phyloP scores from a whole-genome alignment of 1,284 basidiomycete genomes.

The Tetrapyrgos nigripes region DNA sequence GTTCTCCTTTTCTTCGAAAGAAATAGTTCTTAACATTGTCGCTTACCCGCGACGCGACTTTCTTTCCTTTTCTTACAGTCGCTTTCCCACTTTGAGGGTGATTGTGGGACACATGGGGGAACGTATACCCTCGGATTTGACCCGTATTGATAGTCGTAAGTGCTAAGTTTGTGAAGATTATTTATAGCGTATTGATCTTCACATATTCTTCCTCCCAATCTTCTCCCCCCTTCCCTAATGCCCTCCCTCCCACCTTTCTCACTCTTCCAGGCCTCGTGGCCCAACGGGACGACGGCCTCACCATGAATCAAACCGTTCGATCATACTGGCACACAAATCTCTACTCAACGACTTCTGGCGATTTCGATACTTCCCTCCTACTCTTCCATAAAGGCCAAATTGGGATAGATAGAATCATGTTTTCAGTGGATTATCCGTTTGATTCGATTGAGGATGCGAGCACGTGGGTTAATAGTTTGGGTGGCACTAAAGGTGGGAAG shows the following conservation, averaged over 20 bases:
- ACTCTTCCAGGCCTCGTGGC: conserved; percentile 44
- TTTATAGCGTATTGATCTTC: not conserved
- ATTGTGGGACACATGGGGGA: conserved; percentile 52
- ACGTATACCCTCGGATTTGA: no score
- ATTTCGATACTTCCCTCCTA: conserved; percentile 46
- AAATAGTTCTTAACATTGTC: conserved; percentile 28
- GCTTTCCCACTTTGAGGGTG: conserved; percentile 45
- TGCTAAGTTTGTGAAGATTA: not conserved
- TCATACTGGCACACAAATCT: no score
- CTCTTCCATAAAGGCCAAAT: conserved; percentile 47
- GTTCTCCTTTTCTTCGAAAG: no score
- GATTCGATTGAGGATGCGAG: conserved; percentile 32
- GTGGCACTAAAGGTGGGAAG: conserved; percentile 20
- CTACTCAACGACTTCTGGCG: no score
- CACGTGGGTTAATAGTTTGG: conserved; percentile 36
- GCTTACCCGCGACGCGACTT: no score
- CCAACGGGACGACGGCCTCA: conserved; percentile 49
- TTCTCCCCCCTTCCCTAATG: no score
- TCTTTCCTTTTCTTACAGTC: no score
- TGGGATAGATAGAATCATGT: no score
- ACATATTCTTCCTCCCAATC: no score
- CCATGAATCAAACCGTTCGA: conserved; percentile 47
- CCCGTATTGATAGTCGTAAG: conserved; percentile 46
- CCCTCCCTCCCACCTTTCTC: conserved; percentile 47
- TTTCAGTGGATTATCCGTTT: conserved; percentile 51